Evolutionary conservation across 352 stramenopile species (phyloP).

Genomic region (Phytophthora aleatoria): DNA sequence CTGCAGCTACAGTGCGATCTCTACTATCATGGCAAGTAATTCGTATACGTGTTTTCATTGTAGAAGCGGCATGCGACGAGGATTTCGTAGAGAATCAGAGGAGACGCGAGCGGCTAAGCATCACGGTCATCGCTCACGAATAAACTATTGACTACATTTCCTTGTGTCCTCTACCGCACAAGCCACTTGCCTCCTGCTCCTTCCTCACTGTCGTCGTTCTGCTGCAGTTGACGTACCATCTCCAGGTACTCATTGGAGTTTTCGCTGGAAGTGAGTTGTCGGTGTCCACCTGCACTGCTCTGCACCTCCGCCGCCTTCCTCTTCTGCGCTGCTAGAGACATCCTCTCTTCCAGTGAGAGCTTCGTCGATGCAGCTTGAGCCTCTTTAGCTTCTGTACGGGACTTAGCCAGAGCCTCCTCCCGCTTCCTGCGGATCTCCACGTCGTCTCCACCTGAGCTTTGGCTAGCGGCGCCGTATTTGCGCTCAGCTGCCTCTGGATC

Average conservation of each 20-base stretch:
- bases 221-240: slow-evolving; percentile 69
- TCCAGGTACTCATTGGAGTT: slow-evolving; percentile 61
- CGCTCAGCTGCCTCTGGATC: slow-evolving; percentile 42
- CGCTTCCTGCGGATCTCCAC: slow-evolving; percentile 45
- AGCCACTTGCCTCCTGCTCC: slow-evolving; percentile 68
- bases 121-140: slow-evolving; percentile 24
- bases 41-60: slow-evolving; percentile 13
- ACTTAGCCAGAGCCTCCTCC: slow-evolving; percentile 51
- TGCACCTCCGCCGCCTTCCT: slow-evolving; percentile 53
- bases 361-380: slow-evolving; percentile 12
- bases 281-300: slow-evolving; percentile 11
- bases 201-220: slow-evolving; percentile 58
- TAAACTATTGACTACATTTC: slow-evolving; percentile 34
- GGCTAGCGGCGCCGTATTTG: slow-evolving; percentile 36
- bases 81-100: slow-evolving; percentile 26
- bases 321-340: slow-evolving; percentile 63
- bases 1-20: background rate
- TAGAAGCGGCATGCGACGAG: slow-evolving; percentile 54
- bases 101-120: slow-evolving; percentile 18
- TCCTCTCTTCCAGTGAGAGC: slow-evolving; percentile 58
- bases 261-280: slow-evolving; percentile 16
- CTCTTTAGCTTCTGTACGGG: slow-evolving; percentile 16
- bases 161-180: slow-evolving; percentile 43
- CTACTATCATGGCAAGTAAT: slow-evolving; percentile 2
- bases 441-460: slow-evolving; percentile 20